Evolutionary conservation across 1,284 basidiomycete species (phyloP), one percentile per base, ranked within the genome.

Genomic region (Ustilago hordei): DNA sequence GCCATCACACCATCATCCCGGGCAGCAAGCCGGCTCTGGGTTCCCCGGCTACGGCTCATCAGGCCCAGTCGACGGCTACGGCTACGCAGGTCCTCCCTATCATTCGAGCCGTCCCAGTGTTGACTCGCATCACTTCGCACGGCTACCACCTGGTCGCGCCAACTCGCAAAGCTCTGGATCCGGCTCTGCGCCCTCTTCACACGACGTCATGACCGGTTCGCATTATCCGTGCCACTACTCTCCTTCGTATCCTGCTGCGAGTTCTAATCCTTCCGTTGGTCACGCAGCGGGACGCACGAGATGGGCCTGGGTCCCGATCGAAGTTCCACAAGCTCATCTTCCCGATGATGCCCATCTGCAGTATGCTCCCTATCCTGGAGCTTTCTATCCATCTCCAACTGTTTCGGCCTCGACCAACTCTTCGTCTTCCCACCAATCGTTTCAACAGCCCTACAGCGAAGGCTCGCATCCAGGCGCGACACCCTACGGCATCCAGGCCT

Each of bases 221-320:
- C 64, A 48, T 9, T 67, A 56, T 31, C 15, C 60, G 11, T 47
- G 61, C 7, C 69, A 72, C 52, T 71, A 60, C 31, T 47, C 64
- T 15, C 54, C 68, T n/a, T 64, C 68, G 39, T 71, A 43, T n/a
- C 61, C 61, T 41, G 50, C 55, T 23, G 73, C 65, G 50, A 65
- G 55, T 65, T 39, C 59, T 1, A 61, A 62, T 50, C 68, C 68
- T 63, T 48, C 64, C 23, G 32, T 34, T 32, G 64, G 53, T 31
- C 73, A 70, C 39, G 39, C 62, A 19, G 60, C 47, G 15, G 68
- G 58, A 41, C 73, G 68, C 55, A 75, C 68, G n/a, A 71, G 73
- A 59, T 75, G 73, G 73, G 73, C 73, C 23, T 75, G 73, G 73
- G 73, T 75, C n/a, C 73, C 63, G 6, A 64, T 75, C 28, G 73